Base-by-base conservation (phyloP, 306 rosid species). In the Cucurbita pepo region DNA sequence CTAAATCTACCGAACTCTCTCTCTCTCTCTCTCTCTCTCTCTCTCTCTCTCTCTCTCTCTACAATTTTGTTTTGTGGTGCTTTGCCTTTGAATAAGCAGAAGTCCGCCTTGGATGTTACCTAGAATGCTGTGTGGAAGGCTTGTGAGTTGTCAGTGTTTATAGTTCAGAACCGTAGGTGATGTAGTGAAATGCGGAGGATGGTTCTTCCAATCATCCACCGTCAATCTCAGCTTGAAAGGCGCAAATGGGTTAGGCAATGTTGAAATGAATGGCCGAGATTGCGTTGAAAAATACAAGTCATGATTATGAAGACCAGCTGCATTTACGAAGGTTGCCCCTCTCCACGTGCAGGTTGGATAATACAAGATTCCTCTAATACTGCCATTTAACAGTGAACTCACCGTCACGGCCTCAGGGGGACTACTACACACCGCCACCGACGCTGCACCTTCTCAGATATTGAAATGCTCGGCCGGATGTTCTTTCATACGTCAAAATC, bases 321-420 rank as follows among this genome's bases (percentile, higher is more conserved):
- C 48, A 69, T 48, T 69, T 48, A 67, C 56, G 21, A 67, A 47
- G 72, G 41, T 45, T 67, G 56, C 56, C 72, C 72, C 72, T 12
- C 47, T 19, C 47, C 72, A 67, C 72, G 72, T 67, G 56, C 73
- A 11, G 43, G 21, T 45, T 67, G 38, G 56, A 52, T 62, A 67
- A 67, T 67, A 4, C 21, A 45, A 67, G 56, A 67, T 67, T 67
- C 73, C 43, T 48, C 41, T 66, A 44, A 2, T 7, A 10, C 37
- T 5, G 19, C 1, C 38, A 44, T 25, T 67, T 19, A 7, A 36
- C 5, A 14, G 43, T 47, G 21, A 69, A 47, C 52, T 63, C 70
- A 63, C 70, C 51, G 70, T 69, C 73, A 69, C 18, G 43, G 21
- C 51, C 52, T 69, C 73, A 69, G 16, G 43, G 13, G 18, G 56